A percentile compares a stretch with the other conserved stretches of the same genome.
phyloP scores from a whole-genome alignment of 495 filamentous ascomycete species.

The Aspergillus ostianus region DNA sequence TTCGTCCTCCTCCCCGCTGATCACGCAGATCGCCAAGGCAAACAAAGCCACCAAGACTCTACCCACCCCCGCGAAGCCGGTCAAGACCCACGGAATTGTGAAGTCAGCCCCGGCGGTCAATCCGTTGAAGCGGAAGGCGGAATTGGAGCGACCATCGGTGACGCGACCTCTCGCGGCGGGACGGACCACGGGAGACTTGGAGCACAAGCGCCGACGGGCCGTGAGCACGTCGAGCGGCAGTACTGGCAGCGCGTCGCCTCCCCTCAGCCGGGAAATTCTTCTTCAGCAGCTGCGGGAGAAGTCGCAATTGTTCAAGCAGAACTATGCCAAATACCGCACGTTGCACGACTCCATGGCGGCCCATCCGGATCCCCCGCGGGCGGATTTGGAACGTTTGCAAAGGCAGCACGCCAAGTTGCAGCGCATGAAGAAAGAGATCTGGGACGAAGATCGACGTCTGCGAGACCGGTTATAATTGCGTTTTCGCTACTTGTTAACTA shows the following conservation, averaged over 20 bases:
- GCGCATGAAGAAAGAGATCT: conserved; percentile 67
- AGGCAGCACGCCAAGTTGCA: conserved; percentile 61
- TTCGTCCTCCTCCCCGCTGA: conserved; percentile 46
- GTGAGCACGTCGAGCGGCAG: conserved; percentile 47
- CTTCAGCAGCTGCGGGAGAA: conserved; percentile 47
- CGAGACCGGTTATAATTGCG: conserved; percentile 21
- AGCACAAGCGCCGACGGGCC: conserved; percentile 47
- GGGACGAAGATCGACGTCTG: conserved; percentile 42
- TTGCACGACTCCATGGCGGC: conserved; percentile 59
- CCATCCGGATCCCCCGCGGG: conserved; percentile 49
- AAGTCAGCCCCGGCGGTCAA: conserved; percentile 30
- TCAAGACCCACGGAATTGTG: conserved; percentile 27
- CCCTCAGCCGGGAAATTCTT: conserved; percentile 41
- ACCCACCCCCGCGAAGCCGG: conserved; percentile 18
- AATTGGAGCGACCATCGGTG: conserved; percentile 32
- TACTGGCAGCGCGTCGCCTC: conserved; percentile 47
- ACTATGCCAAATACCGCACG: conserved; percentile 61
- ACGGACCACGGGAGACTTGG: conserved; percentile 34
- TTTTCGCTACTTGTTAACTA: background rate
- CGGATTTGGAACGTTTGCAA: conserved; percentile 56
- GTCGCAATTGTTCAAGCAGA: conserved; percentile 60
- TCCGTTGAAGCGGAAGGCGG: conserved; percentile 49
- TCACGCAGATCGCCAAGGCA: conserved; percentile 36
- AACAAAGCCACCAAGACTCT: conserved; percentile 20
- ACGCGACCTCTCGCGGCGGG: conserved; percentile 15